A percentile compares a stretch with the other conserved stretches of the same genome.
Evolutionary conservation across 148 eudicot species (phyloP).

Genomic region (Talinum fruticosum): DNA sequence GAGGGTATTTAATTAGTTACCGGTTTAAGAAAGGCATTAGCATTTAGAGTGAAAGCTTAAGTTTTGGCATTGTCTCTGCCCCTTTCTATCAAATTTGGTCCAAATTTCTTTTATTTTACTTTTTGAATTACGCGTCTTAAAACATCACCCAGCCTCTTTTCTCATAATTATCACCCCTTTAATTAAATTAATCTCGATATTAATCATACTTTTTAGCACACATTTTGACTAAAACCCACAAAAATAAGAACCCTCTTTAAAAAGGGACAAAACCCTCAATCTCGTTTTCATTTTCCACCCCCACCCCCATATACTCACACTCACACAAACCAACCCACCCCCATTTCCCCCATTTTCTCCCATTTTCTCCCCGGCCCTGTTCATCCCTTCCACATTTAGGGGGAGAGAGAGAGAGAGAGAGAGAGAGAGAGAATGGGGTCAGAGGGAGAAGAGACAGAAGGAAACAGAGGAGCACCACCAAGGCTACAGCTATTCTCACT

Average conservation of each 20-base stretch:
- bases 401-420: neutral
- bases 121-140: slow-evolving; percentile 21
- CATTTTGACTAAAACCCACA: slow-evolving; percentile 5
- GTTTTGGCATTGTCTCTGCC: neutral
- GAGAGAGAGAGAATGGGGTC: slow-evolving; percentile 31
- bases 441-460: slow-evolving; percentile 14
- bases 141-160: neutral
- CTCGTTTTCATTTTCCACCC: neutral
- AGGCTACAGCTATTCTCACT: slow-evolving; percentile 26
- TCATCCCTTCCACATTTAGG: neutral
- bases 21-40: neutral
- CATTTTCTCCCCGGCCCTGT: neutral
- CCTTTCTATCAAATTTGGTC: slow-evolving; percentile 11
- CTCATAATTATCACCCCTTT: neutral
- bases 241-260: neutral
- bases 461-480: slow-evolving; percentile 17
- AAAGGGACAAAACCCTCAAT: slow-evolving; percentile 15
- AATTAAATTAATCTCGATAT: neutral
- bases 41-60: neutral
- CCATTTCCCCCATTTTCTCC: neutral
- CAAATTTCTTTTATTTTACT: slow-evolving; percentile 18
- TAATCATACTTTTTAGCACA: neutral
- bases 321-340: neutral
- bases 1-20: neutral
- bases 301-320: neutral